Conservation (phyloP, 2,329 filamentous ascomycete species). For the Aspergillus awamori region DNA sequence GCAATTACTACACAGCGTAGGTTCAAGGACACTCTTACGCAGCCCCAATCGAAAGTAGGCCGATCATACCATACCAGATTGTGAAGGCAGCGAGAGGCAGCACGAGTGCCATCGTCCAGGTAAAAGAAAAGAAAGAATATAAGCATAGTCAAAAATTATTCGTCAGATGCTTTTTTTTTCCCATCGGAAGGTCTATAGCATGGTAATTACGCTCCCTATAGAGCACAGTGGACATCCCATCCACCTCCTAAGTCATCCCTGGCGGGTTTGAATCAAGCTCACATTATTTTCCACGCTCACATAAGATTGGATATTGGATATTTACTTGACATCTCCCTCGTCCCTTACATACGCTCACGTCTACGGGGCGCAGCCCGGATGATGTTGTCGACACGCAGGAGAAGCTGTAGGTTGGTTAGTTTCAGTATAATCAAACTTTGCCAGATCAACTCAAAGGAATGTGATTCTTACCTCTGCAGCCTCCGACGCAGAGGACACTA, state of each 20-base stretch:
- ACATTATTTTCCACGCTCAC: constrained; percentile 5
- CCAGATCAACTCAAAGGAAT: not conserved
- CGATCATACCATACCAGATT: not conserved
- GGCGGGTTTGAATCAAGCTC: constrained; percentile 8
- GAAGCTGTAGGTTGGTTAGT: constrained; percentile 60
- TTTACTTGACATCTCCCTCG: constrained; percentile 1
- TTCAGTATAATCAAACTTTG: not conserved
- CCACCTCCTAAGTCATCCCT: constrained; percentile 11
- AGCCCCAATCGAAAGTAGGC: not conserved
- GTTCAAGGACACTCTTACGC: not conserved
- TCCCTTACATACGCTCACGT: constrained; percentile 71
- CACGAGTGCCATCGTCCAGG: not conserved
- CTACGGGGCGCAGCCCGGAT: constrained; percentile 88
- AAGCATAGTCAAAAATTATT: constrained; percentile 12
- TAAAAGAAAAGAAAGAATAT: not conserved
- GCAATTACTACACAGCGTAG: not conserved
- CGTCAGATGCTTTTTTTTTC: constrained; percentile 22
- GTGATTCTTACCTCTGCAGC: constrained; percentile 80
- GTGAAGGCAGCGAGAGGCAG: not conserved
- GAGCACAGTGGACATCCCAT: constrained; percentile 17
- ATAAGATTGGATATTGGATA: not conserved
- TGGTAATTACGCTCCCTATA: constrained; percentile 17
- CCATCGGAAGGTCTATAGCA: constrained; percentile 22
- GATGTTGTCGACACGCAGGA: constrained; percentile 95
- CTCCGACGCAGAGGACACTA: constrained; percentile 93